Percentiles rank a stretch among this genome's conserved stretches.
Evolutionary conservation across 2,329 filamentous ascomycete genomes (phyloP).

Genomic region (Thielaviopsis euricoi): DNA sequence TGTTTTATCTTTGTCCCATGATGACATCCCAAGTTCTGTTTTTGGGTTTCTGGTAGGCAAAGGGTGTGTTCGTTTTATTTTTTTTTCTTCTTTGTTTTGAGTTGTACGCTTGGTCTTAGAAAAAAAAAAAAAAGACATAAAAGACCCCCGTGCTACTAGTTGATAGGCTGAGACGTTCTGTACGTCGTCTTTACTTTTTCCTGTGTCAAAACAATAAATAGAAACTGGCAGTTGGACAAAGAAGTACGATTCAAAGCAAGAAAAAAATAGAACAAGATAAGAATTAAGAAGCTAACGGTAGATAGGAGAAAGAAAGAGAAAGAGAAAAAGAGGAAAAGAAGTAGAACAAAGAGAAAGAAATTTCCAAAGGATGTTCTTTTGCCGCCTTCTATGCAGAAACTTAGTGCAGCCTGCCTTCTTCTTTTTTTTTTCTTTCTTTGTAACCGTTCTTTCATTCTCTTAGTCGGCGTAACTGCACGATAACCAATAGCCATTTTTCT

Average conservation of each 20-base stretch:
- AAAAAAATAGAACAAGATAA: too few relatives aligned
- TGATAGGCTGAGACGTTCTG: not conserved
- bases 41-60: not conserved
- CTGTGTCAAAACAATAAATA: not conserved
- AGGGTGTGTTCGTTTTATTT: not conserved
- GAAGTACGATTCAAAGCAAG: not conserved
- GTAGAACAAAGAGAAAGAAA: not conserved
- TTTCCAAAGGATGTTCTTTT: not conserved
- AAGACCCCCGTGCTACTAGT: too few relatives aligned
- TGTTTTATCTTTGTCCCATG: not conserved
- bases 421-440: not conserved
- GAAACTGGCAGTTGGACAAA: not conserved
- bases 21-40: not conserved
- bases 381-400: not conserved
- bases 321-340: not conserved
- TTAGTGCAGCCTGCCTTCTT: not conserved
- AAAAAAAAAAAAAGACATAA: not conserved
- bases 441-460: not conserved
- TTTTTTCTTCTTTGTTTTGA: too few relatives aligned
- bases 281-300: too few relatives aligned
- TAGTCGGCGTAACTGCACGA: not conserved
- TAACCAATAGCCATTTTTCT: not conserved
- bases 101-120: constrained; percentile 1
- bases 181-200: not conserved
- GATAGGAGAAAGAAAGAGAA: not conserved